Base-by-base conservation (phyloP, 2,329 filamentous ascomycete genomes). In the Talaromyces sp. region DNA sequence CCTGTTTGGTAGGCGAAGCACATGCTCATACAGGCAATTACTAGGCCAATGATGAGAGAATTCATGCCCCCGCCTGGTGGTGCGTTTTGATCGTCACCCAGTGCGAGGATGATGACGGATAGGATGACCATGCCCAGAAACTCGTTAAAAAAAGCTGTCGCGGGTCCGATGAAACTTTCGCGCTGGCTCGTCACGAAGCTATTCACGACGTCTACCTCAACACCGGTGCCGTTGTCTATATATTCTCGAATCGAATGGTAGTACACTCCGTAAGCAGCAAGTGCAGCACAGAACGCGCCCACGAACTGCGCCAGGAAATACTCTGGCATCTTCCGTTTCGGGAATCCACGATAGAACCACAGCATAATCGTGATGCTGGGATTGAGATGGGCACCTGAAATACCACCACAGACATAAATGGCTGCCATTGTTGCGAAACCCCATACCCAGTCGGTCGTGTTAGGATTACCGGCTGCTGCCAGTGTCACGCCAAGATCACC, bases 251-350 rank as follows among this genome's bases (percentile, higher is more conserved):
- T 76, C 0, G 74, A 72, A 13, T 70, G 62, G 60, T 75, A 73
- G 70, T 79, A 83, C 25, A 83, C 63, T 2, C 77, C 78, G 66
- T 80, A 82, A 0, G 83, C 79, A 31, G 82, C 74, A 45, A 84
- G 72, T n/a, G 73, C 75, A 1, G 84, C 84, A 35, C 80, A 71
- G 54, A 87, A 81, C 0, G 83, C 84, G 2, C 80, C 84, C 0
- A 86, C 70, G 63, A 86, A 77, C 67, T 87, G 85, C 5, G 84
- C 83, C 2, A 78, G 67, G 9, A 83, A 78, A 70, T 86, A 87
- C 7, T 81, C 75, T 3, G 81, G 75, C 33, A 84, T 79, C 72
- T 84, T 83, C 11, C 78, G 72, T 68, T 83, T 81, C 0, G 84
- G 85, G 35, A 87, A 85, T 2, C 83, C 83, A 50, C 83, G 81